Base-by-base conservation (phyloP, 306 rosid species). In the Prunus kanzakura region DNA sequence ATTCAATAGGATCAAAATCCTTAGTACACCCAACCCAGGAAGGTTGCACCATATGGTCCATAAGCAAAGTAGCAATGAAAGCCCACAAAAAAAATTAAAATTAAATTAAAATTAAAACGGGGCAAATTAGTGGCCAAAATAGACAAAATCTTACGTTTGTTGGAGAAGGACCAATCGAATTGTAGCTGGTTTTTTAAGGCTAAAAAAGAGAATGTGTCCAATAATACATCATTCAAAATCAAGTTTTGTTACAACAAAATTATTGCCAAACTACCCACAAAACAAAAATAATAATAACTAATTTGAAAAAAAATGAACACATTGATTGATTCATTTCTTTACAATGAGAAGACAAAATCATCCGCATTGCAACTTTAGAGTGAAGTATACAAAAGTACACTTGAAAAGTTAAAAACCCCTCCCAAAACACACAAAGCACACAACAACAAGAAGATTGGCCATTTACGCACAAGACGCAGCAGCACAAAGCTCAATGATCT, bases 401-500 rank as follows among this genome's bases (percentile, higher is more conserved):
- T 27, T 38, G 1, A 23, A 66, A 66, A 58, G 41, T 61, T 14
- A n/a, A 41, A 45, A 74, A 10, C 55, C 10, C 54, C 23, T 27
- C 22, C 47, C 18, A 60, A 60, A 62, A 68, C 20, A 35, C 41
- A 35, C 41, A 35, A 35, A 70, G 61, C 60, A 72, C 32, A 64
- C 69, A 73, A 70, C 47, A 38, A 38, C 0, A 38, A 56, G 11
- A 70, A 67, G 43, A 22, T 62, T 65, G 81, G 69, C 57, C 78
- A 71, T 64, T 73, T 82, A 74, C 80, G 55, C 76, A 61, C 75
- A 51, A 75, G 75, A 76, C 23, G 46, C 67, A 77, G 50, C 56
- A 66, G 81, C 84, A 76, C 87, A 79, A 67, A 79, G 86, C 84
- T 79, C 84, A 76, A 83, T 71, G 79, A 71, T 77, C 58, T 60